Conservation (phyloP, 2,329 filamentous ascomycete species). For the Ceratocystis eucalypticola region DNA sequence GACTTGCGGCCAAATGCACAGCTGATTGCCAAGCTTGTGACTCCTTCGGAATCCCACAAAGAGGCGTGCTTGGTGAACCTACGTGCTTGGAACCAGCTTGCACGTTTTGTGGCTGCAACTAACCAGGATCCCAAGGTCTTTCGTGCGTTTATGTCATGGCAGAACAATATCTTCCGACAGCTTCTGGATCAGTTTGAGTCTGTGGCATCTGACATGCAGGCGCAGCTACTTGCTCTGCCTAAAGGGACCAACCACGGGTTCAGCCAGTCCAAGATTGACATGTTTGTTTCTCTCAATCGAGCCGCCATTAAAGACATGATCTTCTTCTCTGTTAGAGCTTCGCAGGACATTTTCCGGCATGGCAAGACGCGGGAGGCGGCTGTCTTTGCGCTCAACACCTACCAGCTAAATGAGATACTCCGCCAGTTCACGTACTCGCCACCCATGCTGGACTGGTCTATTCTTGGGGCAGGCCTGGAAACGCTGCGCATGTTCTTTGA, state of each 20-base stretch:
- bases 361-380: constrained; percentile 34
- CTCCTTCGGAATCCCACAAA: constrained; percentile 48
- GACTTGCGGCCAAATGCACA: constrained; percentile 40
- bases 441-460: constrained; percentile 33
- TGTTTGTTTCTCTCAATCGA: constrained; percentile 40
- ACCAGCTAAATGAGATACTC: constrained; percentile 40
- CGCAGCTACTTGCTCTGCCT: constrained; percentile 39
- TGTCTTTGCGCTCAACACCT: constrained; percentile 36
- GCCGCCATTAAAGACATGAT: constrained; percentile 41
- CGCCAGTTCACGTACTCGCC: constrained; percentile 33
- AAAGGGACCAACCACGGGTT: constrained; percentile 30
- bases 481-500: constrained; percentile 36
- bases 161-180: constrained; percentile 43
- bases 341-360: constrained; percentile 37
- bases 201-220: constrained; percentile 41
- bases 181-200: constrained; percentile 45
- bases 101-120: constrained; percentile 42
- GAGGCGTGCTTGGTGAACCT: constrained; percentile 53
- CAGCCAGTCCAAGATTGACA: constrained; percentile 33
- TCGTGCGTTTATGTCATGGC: constrained; percentile 35
- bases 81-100: constrained; percentile 48
- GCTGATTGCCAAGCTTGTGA: constrained; percentile 46
- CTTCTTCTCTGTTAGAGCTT: constrained; percentile 35
- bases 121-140: constrained; percentile 35
- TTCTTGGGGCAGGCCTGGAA: constrained; percentile 33